Percentiles rank a stretch among this genome's conserved stretches.
These are phyloP conservation scores for Globisporangium heterothallicum DNA, from an alignment of 352 stramenopile genomes.

Conservation along the genomic window DNA sequence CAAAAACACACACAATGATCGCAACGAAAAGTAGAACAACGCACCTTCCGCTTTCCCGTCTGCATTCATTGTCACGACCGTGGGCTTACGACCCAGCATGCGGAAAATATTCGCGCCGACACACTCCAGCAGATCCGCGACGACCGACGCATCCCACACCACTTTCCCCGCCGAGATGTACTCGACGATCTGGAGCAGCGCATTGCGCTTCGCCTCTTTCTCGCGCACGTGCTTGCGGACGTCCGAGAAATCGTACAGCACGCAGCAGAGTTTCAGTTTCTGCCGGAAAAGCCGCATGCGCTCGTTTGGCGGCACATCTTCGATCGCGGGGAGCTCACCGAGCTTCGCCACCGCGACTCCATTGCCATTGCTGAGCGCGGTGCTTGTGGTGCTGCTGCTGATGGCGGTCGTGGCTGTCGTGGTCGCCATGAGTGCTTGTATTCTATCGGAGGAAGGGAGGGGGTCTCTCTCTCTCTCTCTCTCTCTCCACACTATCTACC, in stretches of 20 bases:
- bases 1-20: background rate
- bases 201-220: constrained; percentile 91
- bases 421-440: too few species aligned
- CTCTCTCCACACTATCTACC: too few species aligned
- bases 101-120: constrained; percentile 88
- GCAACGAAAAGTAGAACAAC: too few species aligned
- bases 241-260: constrained; percentile 55
- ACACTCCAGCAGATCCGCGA: constrained; percentile 66
- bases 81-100: constrained; percentile 61
- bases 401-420: too few species aligned
- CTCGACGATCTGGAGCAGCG: constrained; percentile 96
- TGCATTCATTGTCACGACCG: constrained; percentile 63
- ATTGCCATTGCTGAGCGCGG: constrained; percentile 13
- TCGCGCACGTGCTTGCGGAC: constrained; percentile 55
- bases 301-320: constrained; percentile 46
- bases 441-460: too few species aligned
- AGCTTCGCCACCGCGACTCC: constrained; percentile 28
- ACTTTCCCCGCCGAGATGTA: constrained; percentile 90
- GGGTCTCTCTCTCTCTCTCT: too few species aligned
- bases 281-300: constrained; percentile 61
- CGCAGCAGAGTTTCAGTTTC: constrained; percentile 59
- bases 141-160: constrained; percentile 39
- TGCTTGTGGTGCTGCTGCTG: too few species aligned
- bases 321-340: constrained; percentile 44
- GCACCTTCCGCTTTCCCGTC: constrained; percentile 48